Conservation (phyloP, 345 rosid genomes). For the Moringa oleifera region DNA sequence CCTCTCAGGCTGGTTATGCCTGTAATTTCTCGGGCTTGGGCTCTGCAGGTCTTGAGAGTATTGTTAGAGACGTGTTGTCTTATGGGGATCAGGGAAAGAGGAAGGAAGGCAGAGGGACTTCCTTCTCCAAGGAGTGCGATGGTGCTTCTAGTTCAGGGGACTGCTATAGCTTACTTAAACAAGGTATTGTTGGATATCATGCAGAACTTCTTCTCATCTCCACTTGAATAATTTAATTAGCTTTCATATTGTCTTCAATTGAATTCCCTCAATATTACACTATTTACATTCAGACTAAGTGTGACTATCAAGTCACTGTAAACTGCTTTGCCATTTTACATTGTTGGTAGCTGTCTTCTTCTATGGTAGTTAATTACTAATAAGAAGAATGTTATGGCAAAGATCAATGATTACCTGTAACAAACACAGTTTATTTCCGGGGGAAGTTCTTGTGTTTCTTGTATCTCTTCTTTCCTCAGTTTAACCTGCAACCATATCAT, state of each 20-base stretch:
- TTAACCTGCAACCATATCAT: too few relatives aligned
- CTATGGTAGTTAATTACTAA: too few relatives aligned
- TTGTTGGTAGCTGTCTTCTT: neutral
- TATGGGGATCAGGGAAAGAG: constrained; percentile 1
- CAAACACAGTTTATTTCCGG: neutral
- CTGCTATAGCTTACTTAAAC: constrained; percentile 8
- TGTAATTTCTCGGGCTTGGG: constrained; percentile 7
- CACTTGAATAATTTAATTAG: neutral
- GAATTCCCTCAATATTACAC: neutral
- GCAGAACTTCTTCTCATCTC: neutral
- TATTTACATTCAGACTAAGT: too few relatives aligned
- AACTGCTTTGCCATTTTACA: too few relatives aligned
- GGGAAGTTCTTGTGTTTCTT: too few relatives aligned
- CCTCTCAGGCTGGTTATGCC: neutral
- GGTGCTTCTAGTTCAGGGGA: neutral
- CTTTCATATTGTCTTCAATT: neutral
- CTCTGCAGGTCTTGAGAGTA: neutral
- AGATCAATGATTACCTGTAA: neutral
- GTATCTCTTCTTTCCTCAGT: too few relatives aligned
- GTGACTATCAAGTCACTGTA: too few relatives aligned
- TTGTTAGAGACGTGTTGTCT: neutral
- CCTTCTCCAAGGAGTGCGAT: constrained; percentile 2
- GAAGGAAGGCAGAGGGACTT: constrained; percentile 1
- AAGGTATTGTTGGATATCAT: constrained; percentile 19
- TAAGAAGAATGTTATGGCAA: neutral